Evolutionary conservation across 2,329 filamentous ascomycete species (phyloP).

Genomic region (Diaporthe destruens): DNA sequence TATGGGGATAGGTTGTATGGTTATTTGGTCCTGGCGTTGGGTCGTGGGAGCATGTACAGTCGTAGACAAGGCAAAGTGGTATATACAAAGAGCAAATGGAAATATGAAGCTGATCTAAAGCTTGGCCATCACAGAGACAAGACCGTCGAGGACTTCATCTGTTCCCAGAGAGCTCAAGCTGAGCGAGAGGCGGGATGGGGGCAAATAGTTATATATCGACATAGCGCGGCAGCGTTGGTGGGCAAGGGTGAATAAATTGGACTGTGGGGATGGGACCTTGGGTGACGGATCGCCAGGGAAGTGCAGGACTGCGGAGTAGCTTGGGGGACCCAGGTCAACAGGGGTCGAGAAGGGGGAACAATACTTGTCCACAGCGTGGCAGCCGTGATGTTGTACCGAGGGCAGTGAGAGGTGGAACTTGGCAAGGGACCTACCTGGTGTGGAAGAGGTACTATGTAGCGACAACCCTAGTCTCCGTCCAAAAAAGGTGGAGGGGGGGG

Average conservation of each 20-base stretch:
- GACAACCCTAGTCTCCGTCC: neutral
- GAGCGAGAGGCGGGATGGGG: conserved; percentile 51
- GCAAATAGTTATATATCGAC: conserved; percentile 57
- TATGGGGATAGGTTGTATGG: neutral
- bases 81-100: conserved; percentile 36
- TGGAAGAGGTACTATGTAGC: conserved; percentile 23
- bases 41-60: conserved; percentile 20
- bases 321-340: conserved; percentile 42
- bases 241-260: conserved; percentile 28
- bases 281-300: conserved; percentile 42
- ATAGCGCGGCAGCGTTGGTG: conserved; percentile 52
- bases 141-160: conserved; percentile 17
- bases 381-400: conserved; percentile 14
- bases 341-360: conserved; percentile 25
- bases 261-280: conserved; percentile 42
- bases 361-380: conserved; percentile 1
- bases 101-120: conserved; percentile 14
- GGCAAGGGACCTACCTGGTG: conserved; percentile 12
- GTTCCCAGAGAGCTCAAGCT: conserved; percentile 42
- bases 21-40: neutral
- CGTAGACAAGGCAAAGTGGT: conserved; percentile 21
- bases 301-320: conserved; percentile 45
- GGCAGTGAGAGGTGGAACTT: conserved; percentile 29
- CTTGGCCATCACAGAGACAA: conserved; percentile 25
- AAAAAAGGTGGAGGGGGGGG: conserved; percentile 7